Evolutionary conservation across 2,329 filamentous ascomycete genomes (phyloP).

Genomic region (Epichloe gansuensis): DNA sequence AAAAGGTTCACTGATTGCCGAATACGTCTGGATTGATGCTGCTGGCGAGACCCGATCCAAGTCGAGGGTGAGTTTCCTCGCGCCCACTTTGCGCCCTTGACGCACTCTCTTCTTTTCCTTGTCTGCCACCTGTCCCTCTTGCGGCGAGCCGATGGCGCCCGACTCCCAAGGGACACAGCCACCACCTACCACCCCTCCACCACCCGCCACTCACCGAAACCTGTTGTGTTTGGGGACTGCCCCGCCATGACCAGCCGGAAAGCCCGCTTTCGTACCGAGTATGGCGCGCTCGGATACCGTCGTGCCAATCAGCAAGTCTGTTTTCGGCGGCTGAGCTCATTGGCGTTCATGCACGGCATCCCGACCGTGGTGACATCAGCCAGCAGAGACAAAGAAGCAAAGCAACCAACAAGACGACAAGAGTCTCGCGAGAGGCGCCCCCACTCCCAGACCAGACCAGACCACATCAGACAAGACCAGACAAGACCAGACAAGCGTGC

Average conservation of each 20-base stretch:
- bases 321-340: not conserved
- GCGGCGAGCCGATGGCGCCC: conserved; percentile 1
- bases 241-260: not conserved
- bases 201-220: not conserved
- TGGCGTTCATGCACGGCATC: not conserved
- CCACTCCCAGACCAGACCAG: too few species aligned
- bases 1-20: conserved; percentile 78
- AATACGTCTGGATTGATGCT: conserved; percentile 94
- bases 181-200: not conserved
- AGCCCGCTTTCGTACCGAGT: not conserved
- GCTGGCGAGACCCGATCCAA: conserved; percentile 80
- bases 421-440: not conserved
- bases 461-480: too few species aligned
- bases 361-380: not conserved
- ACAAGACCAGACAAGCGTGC: too few species aligned
- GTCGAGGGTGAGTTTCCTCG: conserved; percentile 64
- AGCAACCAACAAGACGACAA: not conserved
- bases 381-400: not conserved
- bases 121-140: too few species aligned
- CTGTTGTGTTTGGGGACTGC: too few species aligned
- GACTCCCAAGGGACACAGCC: conserved; percentile 5
- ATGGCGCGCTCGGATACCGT: not conserved
- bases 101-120: not conserved
- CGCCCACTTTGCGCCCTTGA: not conserved
- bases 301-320: not conserved